phyloP scores from a whole-genome alignment of 2,329 filamentous ascomycete genomes.

The Ascochyta fabae region DNA sequence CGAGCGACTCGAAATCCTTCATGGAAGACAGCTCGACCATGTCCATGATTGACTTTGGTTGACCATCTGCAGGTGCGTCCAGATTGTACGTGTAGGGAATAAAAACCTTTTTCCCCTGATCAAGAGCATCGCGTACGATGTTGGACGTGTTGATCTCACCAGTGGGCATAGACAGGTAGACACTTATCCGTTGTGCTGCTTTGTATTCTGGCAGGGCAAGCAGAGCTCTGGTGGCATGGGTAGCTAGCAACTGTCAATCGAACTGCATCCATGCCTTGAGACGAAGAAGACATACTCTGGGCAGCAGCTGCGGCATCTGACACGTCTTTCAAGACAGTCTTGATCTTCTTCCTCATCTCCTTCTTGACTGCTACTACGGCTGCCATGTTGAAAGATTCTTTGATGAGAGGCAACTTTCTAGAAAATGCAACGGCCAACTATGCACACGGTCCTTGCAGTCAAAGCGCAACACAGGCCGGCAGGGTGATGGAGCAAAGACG shows the following conservation, averaged over 20 bases:
- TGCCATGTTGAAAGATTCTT: constrained; percentile 45
- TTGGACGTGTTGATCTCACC: constrained; percentile 84
- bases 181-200: constrained; percentile 75
- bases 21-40: constrained; percentile 82
- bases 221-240: constrained; percentile 68
- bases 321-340: constrained; percentile 67
- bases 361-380: constrained; percentile 73
- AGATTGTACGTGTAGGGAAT: constrained; percentile 84
- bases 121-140: constrained; percentile 82
- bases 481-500: background rate
- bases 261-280: background rate
- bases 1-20: constrained; percentile 77
- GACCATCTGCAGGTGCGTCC: constrained; percentile 45
- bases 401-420: constrained; percentile 15
- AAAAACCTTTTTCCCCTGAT: constrained; percentile 81
- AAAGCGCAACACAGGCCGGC: background rate
- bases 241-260: constrained; percentile 59
- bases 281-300: constrained; percentile 68
- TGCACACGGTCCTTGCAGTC: background rate
- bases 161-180: constrained; percentile 92
- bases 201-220: constrained; percentile 75
- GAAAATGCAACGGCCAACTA: constrained; percentile 8
- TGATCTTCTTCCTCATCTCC: constrained; percentile 75
- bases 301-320: constrained; percentile 65
- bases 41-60: constrained; percentile 80